Evolutionary conservation across 345 rosid genomes (phyloP), one percentile per base, ranked within the genome.

Genomic region (Eucalyptus caleyi): DNA sequence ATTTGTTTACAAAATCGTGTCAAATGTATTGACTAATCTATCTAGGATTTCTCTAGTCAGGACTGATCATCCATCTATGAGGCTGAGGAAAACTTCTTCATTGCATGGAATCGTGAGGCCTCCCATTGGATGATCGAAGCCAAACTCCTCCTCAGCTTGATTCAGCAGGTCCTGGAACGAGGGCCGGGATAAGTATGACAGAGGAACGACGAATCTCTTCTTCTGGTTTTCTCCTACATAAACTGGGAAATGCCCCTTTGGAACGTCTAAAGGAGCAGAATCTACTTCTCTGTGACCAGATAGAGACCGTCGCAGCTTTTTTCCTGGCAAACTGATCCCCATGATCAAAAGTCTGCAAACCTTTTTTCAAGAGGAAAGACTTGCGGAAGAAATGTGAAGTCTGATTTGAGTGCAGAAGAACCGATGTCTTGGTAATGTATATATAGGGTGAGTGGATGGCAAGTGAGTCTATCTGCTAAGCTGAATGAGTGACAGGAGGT

Each of bases 71-170:
- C 54, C 37, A 11, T 60, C 44, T 62, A 88, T 86, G 44, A 89
- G 91, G 88, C 88, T 69, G 26, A 88, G 27, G 88, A 93, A 94
- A 49, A 86, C 42, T 18, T 92, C 92, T 88, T 93, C 92, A 7
- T 81, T 88, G 89, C 93, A 94, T 4, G 94, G 93, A 86, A 93
- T 92, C 4, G 90, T 94, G 89, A 93, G 93, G 53, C 93, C 92
- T 7, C 93, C 94, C 92, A 89, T 93, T n/a, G 93, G 93, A 90
- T 91, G 93, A 45, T 87, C 86, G 69, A 88, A 92, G 40, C 95
- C 92, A 21, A 92, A 93, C 82, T 93, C 95, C 88, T 93, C 93
- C 88, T 92, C 93, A 18, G 92, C 90, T 59, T 60, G 89, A 50
- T 88, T 59, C 50, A 94, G 87, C 90, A 94, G 89, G 40, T 87